Percentiles rank a stretch among this genome's conserved stretches.
phyloP scores from a whole-genome alignment of 306 rosid genomes.

The Corylus heterophylla region DNA sequence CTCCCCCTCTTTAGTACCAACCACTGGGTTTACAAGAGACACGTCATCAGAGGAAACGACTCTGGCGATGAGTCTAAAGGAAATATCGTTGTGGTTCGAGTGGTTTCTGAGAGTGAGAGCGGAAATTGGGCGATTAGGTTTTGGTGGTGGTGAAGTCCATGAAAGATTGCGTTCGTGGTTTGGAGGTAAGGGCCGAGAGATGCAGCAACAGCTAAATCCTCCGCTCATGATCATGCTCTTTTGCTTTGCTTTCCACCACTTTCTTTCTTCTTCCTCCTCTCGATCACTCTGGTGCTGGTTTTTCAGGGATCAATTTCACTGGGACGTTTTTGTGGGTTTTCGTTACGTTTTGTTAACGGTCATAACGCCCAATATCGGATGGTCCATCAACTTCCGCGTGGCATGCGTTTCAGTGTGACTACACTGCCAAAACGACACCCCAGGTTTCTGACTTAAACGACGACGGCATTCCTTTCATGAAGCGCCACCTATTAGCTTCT shows the following conservation, averaged over 20 bases:
- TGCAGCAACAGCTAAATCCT: conserved; percentile 38
- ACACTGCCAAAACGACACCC: too few relatives aligned
- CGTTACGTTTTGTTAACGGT: background rate
- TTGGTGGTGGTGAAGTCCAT: conserved; percentile 15
- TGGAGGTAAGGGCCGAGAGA: conserved; percentile 33
- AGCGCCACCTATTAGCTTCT: too few relatives aligned
- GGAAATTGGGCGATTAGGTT: conserved; percentile 32
- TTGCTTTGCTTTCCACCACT: background rate
- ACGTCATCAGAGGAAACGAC: conserved; percentile 22
- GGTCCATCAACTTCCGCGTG: background rate
- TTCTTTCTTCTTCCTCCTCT: background rate
- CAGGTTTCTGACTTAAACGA: too few relatives aligned
- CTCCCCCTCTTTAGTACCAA: background rate
- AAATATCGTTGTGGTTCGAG: background rate
- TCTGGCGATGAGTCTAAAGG: conserved; percentile 11
- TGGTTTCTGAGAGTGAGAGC: conserved; percentile 11
- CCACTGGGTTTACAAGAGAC: conserved; percentile 21
- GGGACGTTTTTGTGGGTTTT: background rate
- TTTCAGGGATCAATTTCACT: background rate
- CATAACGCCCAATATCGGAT: background rate
- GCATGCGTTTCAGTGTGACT: background rate
- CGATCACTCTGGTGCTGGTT: background rate
- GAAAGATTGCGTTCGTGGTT: conserved; percentile 27
- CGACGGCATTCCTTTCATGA: too few relatives aligned
- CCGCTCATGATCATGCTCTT: conserved; percentile 38